These are phyloP conservation scores for Backusella luteola DNA, from an alignment of 192 early-diverging fungal species.

Conservation along the genomic window DNA sequence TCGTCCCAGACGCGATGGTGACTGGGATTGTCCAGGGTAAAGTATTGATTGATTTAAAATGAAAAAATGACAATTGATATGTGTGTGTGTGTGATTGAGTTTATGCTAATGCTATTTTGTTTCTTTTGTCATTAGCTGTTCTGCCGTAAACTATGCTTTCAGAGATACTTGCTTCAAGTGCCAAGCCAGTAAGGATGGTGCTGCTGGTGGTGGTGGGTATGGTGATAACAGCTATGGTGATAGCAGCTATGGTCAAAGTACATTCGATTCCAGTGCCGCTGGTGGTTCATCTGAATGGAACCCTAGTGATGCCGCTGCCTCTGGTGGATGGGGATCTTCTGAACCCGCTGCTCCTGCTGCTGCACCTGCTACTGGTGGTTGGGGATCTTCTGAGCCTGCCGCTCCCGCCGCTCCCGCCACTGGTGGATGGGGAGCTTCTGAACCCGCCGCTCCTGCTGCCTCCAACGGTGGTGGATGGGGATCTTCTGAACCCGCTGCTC, in stretches of 20 bases:
- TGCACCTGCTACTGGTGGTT: background rate
- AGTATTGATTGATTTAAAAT: background rate
- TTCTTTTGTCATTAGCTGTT: conserved; percentile 20
- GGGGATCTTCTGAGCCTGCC: conserved; percentile 8
- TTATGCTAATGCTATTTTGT: background rate
- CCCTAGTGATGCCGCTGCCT: conserved; percentile 10
- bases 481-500: background rate
- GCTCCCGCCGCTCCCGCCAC: background rate
- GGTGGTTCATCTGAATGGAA: conserved; percentile 10
- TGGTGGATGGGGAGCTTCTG: conserved; percentile 10
- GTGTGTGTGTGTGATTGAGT: background rate
- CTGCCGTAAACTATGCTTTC: conserved; percentile 24
- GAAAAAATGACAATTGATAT: background rate
- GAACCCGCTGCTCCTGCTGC: conserved; percentile 2
- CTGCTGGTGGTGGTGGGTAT: conserved; percentile 2
- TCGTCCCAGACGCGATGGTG: conserved; percentile 26
- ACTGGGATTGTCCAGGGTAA: conserved; percentile 34
- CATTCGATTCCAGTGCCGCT: conserved; percentile 3
- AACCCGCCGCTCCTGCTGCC: conserved; percentile 5
- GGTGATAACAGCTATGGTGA: background rate
- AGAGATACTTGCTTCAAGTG: conserved; percentile 32
- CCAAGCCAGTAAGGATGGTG: conserved; percentile 13
- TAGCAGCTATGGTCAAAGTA: conserved; percentile 19
- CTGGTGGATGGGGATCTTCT: conserved; percentile 19
- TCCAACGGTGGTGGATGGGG: conserved; percentile 9